phyloP scores from a whole-genome alignment of 805 yeast genomes.

The Candida dajiaensis region DNA sequence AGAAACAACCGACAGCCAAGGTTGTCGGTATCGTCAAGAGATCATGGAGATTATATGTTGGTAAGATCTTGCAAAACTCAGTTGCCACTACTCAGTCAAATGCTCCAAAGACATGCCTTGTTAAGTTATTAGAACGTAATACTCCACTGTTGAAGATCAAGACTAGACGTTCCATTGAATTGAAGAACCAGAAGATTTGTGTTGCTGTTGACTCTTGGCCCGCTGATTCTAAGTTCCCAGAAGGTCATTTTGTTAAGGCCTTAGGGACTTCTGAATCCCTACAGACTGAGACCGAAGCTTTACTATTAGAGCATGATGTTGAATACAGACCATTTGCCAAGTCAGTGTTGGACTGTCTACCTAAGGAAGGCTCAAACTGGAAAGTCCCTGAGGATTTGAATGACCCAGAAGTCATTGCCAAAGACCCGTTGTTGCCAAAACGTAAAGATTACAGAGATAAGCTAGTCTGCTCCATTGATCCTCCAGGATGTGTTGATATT shows the following conservation, averaged over 20 bases:
- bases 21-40: slow-evolving; percentile 85
- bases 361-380: slow-evolving; percentile 93
- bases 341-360: slow-evolving; percentile 86
- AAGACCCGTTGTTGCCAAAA: slow-evolving; percentile 41
- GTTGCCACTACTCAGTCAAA: slow-evolving; percentile 54
- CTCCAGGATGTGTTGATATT: slow-evolving; percentile 97
- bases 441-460: slow-evolving; percentile 86
- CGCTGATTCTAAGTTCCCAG: slow-evolving; percentile 72
- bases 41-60: slow-evolving; percentile 95
- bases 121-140: slow-evolving; percentile 81
- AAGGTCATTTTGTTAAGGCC: slow-evolving; percentile 89
- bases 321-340: slow-evolving; percentile 95
- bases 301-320: slow-evolving; percentile 89
- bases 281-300: slow-evolving; percentile 94
- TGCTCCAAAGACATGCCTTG: slow-evolving; percentile 74
- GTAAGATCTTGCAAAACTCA: slow-evolving; percentile 79
- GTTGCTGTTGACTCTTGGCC: slow-evolving; percentile 95
- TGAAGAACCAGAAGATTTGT: slow-evolving; percentile 86
- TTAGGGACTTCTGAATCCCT: slow-evolving; percentile 88
- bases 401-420: slow-evolving; percentile 46
- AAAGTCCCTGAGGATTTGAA: slow-evolving; percentile 64
- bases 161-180: slow-evolving; percentile 78
- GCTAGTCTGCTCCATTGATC: slow-evolving; percentile 92
- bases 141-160: slow-evolving; percentile 82
- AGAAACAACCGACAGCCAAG: slow-evolving; percentile 85